phyloP scores from a whole-genome alignment of 352 stramenopile genomes.

The Globisporangium canariense region DNA sequence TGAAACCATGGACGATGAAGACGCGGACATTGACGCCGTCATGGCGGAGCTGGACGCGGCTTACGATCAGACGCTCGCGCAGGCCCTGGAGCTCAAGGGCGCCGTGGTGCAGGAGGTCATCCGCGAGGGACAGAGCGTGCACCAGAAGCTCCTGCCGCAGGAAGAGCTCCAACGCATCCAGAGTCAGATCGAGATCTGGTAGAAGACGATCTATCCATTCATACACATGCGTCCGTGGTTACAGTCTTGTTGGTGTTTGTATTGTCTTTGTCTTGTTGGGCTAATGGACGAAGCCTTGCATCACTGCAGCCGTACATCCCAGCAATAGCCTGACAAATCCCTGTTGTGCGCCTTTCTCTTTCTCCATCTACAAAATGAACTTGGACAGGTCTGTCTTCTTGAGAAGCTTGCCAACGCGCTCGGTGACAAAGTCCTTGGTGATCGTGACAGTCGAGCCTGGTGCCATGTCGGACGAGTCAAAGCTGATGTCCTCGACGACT shows the following conservation, averaged over 20 bases:
- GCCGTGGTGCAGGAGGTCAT: slow-evolving; percentile 48
- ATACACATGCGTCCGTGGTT: neutral
- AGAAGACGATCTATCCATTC: neutral
- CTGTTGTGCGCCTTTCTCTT: too few relatives aligned
- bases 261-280: neutral
- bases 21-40: slow-evolving; percentile 39
- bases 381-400: slow-evolving; percentile 96
- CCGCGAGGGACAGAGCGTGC: slow-evolving; percentile 33
- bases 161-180: slow-evolving; percentile 76
- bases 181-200: slow-evolving; percentile 81
- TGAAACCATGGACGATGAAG: slow-evolving; percentile 21
- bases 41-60: slow-evolving; percentile 48
- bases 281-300: neutral
- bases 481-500: slow-evolving; percentile 99
- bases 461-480: slow-evolving; percentile 94
- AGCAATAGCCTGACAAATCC: neutral
- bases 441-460: slow-evolving; percentile 85
- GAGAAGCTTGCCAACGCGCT: slow-evolving; percentile 92
- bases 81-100: slow-evolving; percentile 37
- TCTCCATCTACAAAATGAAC: slow-evolving; percentile 94
- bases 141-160: slow-evolving; percentile 51
- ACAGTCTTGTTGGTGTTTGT: slow-evolving; percentile 1
- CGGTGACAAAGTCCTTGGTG: slow-evolving; percentile 92
- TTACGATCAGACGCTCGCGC: slow-evolving; percentile 38
- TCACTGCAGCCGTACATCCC: neutral